These are phyloP conservation scores for Tagetes patula DNA, from an alignment of 129 eudicot species.

Conservation along the genomic window DNA sequence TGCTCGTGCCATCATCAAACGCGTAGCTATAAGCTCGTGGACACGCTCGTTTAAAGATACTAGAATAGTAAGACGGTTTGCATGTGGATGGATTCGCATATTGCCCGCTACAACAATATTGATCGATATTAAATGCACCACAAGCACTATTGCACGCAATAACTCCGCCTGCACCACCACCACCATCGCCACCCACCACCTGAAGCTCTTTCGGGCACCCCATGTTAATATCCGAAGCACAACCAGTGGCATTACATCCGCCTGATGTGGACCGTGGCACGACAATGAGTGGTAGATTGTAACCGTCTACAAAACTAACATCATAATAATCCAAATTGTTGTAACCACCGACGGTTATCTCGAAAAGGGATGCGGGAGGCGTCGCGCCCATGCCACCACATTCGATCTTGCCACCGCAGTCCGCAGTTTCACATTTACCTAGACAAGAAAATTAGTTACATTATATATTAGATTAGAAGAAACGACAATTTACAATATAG, in stretches of 20 bases:
- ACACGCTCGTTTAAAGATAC: constrained; percentile 80
- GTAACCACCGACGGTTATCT: constrained; percentile 74
- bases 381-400: constrained; percentile 81
- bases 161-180: constrained; percentile 45
- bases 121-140: constrained; percentile 75
- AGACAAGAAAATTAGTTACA: neutral
- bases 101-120: constrained; percentile 94
- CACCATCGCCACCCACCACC: constrained; percentile 55
- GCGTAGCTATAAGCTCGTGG: constrained; percentile 96
- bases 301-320: constrained; percentile 88
- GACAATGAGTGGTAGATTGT: constrained; percentile 76
- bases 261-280: constrained; percentile 54
- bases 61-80: constrained; percentile 69
- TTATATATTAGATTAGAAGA: no score
- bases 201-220: constrained; percentile 97
- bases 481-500: no score
- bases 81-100: constrained; percentile 84
- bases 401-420: constrained; percentile 83
- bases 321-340: constrained; percentile 72
- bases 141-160: constrained; percentile 94
- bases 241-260: constrained; percentile 79
- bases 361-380: constrained; percentile 90
- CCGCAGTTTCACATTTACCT: constrained; percentile 85
- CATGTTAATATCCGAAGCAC: constrained; percentile 66
- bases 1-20: constrained; percentile 92